Evolutionary conservation across 257 asterid species (phyloP), one percentile per base, ranked within the genome.

Genomic region (Nicotiana knightiana): DNA sequence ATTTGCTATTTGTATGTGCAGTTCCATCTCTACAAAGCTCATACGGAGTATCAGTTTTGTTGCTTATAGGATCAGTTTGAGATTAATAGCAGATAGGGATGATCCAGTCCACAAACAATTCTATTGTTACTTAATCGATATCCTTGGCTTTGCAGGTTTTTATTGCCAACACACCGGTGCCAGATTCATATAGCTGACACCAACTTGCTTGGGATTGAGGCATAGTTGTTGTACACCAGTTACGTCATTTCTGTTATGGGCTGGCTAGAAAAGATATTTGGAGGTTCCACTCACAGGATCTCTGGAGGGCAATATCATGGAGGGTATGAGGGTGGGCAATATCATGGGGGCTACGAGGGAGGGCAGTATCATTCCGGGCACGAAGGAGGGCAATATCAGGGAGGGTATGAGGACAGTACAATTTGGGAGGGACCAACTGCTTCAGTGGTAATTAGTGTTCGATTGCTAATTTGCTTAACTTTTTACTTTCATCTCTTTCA

Each of bases 241-340:
- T 28, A 18, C 4, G 33, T 6, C n/a, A 78, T 10, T 80, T 17
- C 11, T 51, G 48, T 30, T 18, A 32, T 51, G 75, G 76, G 83
- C 63, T 18, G 83, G 83, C 8, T 59, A 9, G 82, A 83, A 59
- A 76, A 37, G 70, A 86, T 79, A 62, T 66, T 85, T 73, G 94
- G 94, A 95, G 94, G 93, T 82, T 96, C 98, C 97, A 85, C 94
- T 64, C 88, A 97, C 83, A 96, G 92, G 94, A 91, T 96, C 84
- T 91, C 93, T 64, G 90, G 83, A 80, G 98, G 98, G n/a, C 62
- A 75, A 48, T 82, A 86, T 93, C 76, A 90, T 89, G 85, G 93
- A 7, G 61, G 83, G 26, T 70, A 66, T 15, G 73, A 66, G 33
- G 55, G 86, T 86, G 99, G 98, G 82, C 97, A 92, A 84, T 88